Percentiles rank a stretch among this genome's conserved stretches.
These are phyloP conservation scores for Syzygium oleosum DNA, from an alignment of 345 rosid species.

Conservation along the genomic window DNA sequence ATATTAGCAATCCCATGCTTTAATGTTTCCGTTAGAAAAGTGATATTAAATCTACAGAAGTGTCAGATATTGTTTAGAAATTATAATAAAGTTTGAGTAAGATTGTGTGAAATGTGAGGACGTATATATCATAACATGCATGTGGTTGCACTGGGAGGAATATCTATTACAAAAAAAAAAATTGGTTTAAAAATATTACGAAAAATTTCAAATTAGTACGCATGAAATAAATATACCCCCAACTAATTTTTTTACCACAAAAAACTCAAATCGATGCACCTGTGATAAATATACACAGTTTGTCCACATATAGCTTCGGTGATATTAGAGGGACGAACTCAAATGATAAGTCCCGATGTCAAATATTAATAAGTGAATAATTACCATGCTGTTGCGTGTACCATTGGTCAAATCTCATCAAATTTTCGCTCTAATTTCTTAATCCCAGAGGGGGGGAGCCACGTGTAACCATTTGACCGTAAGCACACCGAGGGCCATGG, in stretches of 20 bases:
- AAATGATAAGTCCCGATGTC: background rate
- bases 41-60: background rate
- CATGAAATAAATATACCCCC: too few relatives aligned
- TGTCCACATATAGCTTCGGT: background rate
- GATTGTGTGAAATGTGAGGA: background rate
- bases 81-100: background rate
- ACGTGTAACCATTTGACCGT: background rate
- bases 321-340: background rate
- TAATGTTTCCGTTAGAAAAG: rapidly evolving
- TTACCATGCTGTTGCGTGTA: background rate
- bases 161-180: background rate
- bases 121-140: background rate
- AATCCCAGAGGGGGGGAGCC: background rate
- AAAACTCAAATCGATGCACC: too few relatives aligned
- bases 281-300: background rate
- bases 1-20: background rate
- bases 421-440: too few relatives aligned
- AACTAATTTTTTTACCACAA: too few relatives aligned
- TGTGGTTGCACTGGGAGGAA: background rate
- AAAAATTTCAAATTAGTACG: too few relatives aligned
- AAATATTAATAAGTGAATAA: background rate
- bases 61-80: background rate
- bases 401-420: background rate
- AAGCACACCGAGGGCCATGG: background rate
- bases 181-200: too few relatives aligned